Conservation (phyloP, 1,284 basidiomycete species). For the Puccinia hordei region DNA sequence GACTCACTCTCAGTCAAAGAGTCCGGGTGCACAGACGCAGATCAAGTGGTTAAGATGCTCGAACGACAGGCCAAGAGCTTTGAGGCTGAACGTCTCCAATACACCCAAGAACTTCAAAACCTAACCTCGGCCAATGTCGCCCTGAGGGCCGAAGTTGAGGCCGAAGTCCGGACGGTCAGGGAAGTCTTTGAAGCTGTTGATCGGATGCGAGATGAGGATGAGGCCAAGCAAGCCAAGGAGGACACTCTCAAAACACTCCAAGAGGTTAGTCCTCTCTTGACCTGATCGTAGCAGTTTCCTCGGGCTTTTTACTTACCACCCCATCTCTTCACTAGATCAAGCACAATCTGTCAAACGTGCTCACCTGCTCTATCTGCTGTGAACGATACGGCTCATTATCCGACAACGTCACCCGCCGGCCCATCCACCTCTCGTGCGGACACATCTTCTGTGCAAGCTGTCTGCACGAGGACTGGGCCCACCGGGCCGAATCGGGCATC, state of each 20-base stretch:
- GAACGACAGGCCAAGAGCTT: conserved; percentile 18
- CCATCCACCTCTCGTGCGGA: conserved; percentile 48
- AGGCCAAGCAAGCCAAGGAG: conserved; percentile 7
- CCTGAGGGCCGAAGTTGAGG: conserved; percentile 30
- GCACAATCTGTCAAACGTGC: conserved; percentile 35
- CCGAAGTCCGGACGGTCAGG: conserved; percentile 28
- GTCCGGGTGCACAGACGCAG: background rate
- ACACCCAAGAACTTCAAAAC: conserved; percentile 11
- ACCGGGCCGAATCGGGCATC: background rate
- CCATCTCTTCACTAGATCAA: no score
- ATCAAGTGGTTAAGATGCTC: background rate
- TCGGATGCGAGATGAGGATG: background rate
- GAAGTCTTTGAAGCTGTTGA: conserved; percentile 27
- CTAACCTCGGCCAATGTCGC: conserved; percentile 5
- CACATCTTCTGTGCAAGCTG: conserved; percentile 49
- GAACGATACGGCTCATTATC: conserved; percentile 45
- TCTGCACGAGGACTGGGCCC: conserved; percentile 28
- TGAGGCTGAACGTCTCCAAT: conserved; percentile 1
- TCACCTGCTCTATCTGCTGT: conserved; percentile 47
- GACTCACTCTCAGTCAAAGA: conserved; percentile 1
- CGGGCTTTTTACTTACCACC: no score
- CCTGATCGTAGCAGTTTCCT: no score
- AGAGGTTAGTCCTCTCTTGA: conserved; percentile 24
- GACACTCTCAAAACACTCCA: conserved; percentile 14
- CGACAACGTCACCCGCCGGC: conserved; percentile 14